Evolutionary conservation across 1,139 yeast species (phyloP).

Genomic region (Saccharomyces hybrid): DNA sequence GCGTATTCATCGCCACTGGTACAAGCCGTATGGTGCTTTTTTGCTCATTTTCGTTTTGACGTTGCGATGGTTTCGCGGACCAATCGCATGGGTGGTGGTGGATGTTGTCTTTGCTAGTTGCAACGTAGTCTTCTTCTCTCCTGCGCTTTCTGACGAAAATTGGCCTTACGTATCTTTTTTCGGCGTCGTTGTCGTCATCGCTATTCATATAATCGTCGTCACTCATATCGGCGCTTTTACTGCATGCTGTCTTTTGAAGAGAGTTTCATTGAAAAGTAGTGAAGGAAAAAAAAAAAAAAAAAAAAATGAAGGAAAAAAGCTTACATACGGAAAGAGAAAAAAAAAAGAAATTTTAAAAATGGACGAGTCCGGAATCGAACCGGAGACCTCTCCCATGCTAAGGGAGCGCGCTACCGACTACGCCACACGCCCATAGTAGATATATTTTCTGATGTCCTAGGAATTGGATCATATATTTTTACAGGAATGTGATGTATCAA

Average conservation of each 20-base stretch:
- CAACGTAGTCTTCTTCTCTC: not conserved
- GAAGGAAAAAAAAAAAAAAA: not conserved
- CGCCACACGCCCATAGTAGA: slow-evolving; percentile 69
- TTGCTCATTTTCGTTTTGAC: not conserved
- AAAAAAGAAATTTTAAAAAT: slow-evolving; percentile 19
- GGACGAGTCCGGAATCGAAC: slow-evolving; percentile 91
- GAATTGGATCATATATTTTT: too few relatives aligned
- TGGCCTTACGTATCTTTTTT: not conserved
- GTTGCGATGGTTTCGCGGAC: not conserved
- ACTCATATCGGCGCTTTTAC: not conserved
- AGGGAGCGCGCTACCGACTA: slow-evolving; percentile 90
- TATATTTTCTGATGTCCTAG: too few relatives aligned
- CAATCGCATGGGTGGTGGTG: not conserved
- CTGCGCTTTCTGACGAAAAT: not conserved
- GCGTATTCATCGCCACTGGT: not conserved
- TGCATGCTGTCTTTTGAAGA: not conserved
- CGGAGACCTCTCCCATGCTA: slow-evolving; percentile 88
- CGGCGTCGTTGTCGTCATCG: not conserved
- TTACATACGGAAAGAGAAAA: not conserved
- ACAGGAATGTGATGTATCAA: not conserved
- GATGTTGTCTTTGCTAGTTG: not conserved
- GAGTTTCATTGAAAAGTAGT: not conserved
- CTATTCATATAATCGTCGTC: not conserved
- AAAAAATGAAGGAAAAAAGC: not conserved
- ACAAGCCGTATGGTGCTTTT: not conserved